A percentile compares a stretch with the other conserved stretches of the same genome.
phyloP scores from a whole-genome alignment of 768 basidiomycete species.

The Boletus barrowsii region DNA sequence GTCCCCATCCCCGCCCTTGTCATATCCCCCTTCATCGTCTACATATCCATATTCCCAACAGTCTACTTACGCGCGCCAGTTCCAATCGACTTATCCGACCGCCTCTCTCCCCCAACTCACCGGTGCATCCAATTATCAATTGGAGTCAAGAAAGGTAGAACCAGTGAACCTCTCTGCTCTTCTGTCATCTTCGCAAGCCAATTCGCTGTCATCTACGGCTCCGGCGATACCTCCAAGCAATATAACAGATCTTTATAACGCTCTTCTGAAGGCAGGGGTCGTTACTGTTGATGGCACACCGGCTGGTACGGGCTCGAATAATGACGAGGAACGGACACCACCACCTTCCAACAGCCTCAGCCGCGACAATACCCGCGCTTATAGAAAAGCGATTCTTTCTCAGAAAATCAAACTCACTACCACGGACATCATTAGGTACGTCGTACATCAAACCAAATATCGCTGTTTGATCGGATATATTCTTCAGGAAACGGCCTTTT shows the following conservation, averaged over 20 bases:
- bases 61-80: conserved; percentile 26
- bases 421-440: conserved; percentile 69
- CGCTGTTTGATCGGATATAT: neutral
- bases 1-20: conserved; percentile 25
- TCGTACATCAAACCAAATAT: conserved; percentile 16
- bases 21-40: conserved; percentile 23
- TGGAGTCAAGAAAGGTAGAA: conserved; percentile 29
- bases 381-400: conserved; percentile 57
- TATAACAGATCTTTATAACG: conserved; percentile 60
- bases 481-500: conserved; percentile 45
- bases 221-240: conserved; percentile 30
- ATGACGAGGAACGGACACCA: conserved; percentile 26
- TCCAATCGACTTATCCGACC: conserved; percentile 31
- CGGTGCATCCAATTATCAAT: conserved; percentile 26
- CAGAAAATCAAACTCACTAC: conserved; percentile 61
- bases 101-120: conserved; percentile 33
- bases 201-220: conserved; percentile 22
- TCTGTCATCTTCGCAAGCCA: conserved; percentile 24
- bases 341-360: conserved; percentile 35
- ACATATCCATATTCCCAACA: conserved; percentile 32
- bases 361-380: conserved; percentile 51
- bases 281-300: conserved; percentile 56
- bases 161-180: conserved; percentile 30
- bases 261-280: conserved; percentile 77
- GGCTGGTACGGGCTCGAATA: conserved; percentile 41